Evolutionary conservation across 1,284 basidiomycete genomes (phyloP), one percentile per base, ranked within the genome.

Genomic region (Pascua guehoae): DNA sequence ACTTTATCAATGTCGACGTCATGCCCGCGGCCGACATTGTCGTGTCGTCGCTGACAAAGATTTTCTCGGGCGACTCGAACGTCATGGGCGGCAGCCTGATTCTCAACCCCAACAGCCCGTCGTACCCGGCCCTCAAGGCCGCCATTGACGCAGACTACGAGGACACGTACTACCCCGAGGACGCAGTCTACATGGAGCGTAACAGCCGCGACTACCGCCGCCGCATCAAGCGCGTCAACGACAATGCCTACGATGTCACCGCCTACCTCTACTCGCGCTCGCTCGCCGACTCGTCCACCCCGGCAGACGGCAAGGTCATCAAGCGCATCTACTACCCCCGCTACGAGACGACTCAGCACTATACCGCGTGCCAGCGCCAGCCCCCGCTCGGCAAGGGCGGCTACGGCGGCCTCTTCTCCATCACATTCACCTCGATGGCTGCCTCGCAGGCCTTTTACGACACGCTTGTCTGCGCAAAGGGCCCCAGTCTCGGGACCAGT

Each of bases 81-180:
- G 93, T 95, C 55, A 98, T 98, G 95, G 95, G 95, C 52, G 95
- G 95, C 66, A 89, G 89, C 64, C 80, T 97, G 15, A 86, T 93
- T 36, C 79, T 98, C 47, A 98, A 97, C 73, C 92, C 94, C 0
- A 80, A 82, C 64, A 81, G 85, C 1, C 82, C 80, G 2, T 83
- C 89, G 66, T 93, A 94, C 68, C 52, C 73, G 0, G 60, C 76
- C 0, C 82, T 98, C 47, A 89, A 88, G 66, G 67, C 74, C 0
- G 78, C 84, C 47, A 78, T 94, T 64, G 67, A 77, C n/a, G 71
- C 76, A 11, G 80, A 76, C 4, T 98, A 88, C 75, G 89, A 96
- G 74, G 95, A 98, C 72, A 81, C 81, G 32, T 96, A 91, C 78
- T 98, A 88, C 71, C 83, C 85, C 68, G 90, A 95, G 75, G 96